phyloP scores from a whole-genome alignment of 768 basidiomycete species.

The Myochromella boudieri region DNA sequence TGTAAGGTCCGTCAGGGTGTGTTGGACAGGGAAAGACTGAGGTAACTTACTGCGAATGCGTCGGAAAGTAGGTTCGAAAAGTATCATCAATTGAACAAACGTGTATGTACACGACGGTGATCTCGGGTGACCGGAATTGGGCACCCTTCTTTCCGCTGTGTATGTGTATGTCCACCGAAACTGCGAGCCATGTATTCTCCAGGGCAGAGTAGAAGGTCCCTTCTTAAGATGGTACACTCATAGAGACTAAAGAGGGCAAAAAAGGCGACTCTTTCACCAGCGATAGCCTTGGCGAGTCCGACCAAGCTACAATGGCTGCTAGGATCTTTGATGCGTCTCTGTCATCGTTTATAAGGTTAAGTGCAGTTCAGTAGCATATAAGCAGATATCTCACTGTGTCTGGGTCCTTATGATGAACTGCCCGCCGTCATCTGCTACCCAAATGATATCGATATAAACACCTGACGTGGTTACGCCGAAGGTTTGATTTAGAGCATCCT shows the following conservation, averaged over 20 bases:
- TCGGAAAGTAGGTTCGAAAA: too few species aligned
- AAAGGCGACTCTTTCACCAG: slow-evolving; percentile 40
- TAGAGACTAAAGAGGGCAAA: slow-evolving; percentile 38
- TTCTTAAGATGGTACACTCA: too few species aligned
- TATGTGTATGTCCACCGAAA: too few species aligned
- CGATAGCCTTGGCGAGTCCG: slow-evolving; percentile 30
- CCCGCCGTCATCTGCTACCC: slow-evolving; percentile 41
- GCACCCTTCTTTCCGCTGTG: too few species aligned
- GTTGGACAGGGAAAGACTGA: too few species aligned
- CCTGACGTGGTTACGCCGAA: slow-evolving; percentile 55
- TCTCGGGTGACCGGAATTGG: too few species aligned
- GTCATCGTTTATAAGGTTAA: neutral
- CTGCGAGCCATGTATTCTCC: too few species aligned
- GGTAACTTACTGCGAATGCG: too few species aligned
- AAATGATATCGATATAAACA: slow-evolving; percentile 59
- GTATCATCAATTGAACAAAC: too few species aligned
- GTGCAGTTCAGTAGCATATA: neutral
- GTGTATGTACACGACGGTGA: too few species aligned
- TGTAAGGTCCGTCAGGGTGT: too few species aligned
- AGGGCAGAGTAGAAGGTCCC: too few species aligned
- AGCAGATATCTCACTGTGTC: slow-evolving; percentile 32
- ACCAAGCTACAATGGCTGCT: slow-evolving; percentile 31
- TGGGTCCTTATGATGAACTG: slow-evolving; percentile 42
- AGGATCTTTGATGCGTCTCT: slow-evolving; percentile 36
- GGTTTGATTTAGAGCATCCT: slow-evolving; percentile 51